These are phyloP conservation scores for Vicia villosa DNA, from an alignment of 306 rosid genomes.

Conservation along the genomic window DNA sequence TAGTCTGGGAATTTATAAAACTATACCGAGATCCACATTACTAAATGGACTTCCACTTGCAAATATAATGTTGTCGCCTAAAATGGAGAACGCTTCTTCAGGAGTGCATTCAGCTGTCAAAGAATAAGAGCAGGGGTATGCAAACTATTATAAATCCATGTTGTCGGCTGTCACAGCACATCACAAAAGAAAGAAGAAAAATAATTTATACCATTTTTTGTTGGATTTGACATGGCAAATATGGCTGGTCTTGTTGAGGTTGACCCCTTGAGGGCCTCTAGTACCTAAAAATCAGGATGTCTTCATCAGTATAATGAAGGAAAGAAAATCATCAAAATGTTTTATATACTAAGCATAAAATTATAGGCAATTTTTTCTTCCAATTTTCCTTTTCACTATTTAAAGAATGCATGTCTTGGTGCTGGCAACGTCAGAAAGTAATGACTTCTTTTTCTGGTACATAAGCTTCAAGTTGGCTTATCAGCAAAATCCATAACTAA, in stretches of 20 bases:
- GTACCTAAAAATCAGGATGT: constrained; percentile 56
- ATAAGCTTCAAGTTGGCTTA: no score
- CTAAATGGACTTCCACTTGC: constrained; percentile 99
- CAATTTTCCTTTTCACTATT: constrained; percentile 10
- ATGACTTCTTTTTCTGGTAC: neutral
- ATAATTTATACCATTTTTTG: constrained; percentile 71
- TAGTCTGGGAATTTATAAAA: constrained; percentile 21
- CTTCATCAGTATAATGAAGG: constrained; percentile 34
- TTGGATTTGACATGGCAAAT: constrained; percentile 99
- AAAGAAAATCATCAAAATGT: constrained; percentile 8
- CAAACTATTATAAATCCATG: constrained; percentile 28
- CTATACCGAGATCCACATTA: constrained; percentile 81
- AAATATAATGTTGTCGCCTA: constrained; percentile 90
- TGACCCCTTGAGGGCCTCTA: constrained; percentile 89
- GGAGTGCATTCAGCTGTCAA: constrained; percentile 96
- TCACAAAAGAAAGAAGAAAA: constrained; percentile 1
- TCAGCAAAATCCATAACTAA: no score
- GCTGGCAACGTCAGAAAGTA: constrained; percentile 7
- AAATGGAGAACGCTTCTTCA: constrained; percentile 83
- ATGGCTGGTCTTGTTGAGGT: constrained; percentile 98
- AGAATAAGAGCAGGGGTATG: constrained; percentile 29
- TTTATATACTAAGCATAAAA: neutral
- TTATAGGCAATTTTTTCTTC: neutral
- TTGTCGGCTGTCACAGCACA: neutral
- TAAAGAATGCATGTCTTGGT: neutral